These are phyloP conservation scores for Yarrowia galli DNA, from an alignment of 1,139 yeast genomes.

Conservation along the genomic window DNA sequence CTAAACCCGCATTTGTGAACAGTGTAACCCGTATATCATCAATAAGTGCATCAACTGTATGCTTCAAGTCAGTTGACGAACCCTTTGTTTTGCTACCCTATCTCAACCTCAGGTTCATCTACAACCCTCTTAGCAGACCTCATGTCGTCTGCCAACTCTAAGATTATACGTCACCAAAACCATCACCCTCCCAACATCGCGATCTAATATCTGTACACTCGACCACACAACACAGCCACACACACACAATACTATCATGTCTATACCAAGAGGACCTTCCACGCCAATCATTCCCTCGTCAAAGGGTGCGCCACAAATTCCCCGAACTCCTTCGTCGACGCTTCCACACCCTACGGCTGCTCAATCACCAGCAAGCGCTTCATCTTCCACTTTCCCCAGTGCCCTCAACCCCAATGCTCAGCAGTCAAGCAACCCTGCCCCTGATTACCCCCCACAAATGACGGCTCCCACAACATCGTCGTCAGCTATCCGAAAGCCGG, in stretches of 20 bases:
- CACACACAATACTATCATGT: constrained; percentile 2
- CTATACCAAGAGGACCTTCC: constrained; percentile 43
- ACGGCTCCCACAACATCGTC: constrained; percentile 28
- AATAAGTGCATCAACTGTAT: too few relatives aligned
- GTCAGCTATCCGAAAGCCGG: constrained; percentile 39
- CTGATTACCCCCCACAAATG: constrained; percentile 34
- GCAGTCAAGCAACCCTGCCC: constrained; percentile 23
- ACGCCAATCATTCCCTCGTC: constrained; percentile 50
- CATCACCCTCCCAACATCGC: constrained; percentile 22
- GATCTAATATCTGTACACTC: constrained; percentile 4
- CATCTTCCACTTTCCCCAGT: constrained; percentile 35
- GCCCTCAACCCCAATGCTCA: constrained; percentile 31
- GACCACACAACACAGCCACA: constrained; percentile 29
- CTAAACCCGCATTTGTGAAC: too few relatives aligned
- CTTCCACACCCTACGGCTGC: constrained; percentile 46
- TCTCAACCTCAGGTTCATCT: too few relatives aligned
- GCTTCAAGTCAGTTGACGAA: too few relatives aligned
- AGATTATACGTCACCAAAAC: constrained; percentile 13
- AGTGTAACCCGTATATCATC: too few relatives aligned
- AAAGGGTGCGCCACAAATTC: constrained; percentile 47
- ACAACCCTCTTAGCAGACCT: too few relatives aligned
- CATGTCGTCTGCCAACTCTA: background rate
- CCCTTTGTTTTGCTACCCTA: too few relatives aligned
- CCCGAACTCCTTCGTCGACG: constrained; percentile 49
- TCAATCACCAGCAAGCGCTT: constrained; percentile 27